These are phyloP conservation scores for Kwoniella shandongensis DNA, from an alignment of 768 basidiomycete species.

Conservation along the genomic window DNA sequence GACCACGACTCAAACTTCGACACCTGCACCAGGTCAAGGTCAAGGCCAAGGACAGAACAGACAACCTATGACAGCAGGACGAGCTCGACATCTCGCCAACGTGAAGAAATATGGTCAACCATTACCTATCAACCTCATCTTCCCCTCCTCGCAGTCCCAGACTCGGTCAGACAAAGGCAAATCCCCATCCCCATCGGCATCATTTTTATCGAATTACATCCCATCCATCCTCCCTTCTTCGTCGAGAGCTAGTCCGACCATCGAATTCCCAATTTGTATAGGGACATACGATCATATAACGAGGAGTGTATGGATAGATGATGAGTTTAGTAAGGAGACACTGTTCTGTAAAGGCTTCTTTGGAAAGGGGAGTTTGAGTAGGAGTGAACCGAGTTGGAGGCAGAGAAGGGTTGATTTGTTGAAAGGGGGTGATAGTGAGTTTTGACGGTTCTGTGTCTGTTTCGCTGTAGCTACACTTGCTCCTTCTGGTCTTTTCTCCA, in stretches of 20 bases:
- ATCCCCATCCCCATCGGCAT: slow-evolving; percentile 12
- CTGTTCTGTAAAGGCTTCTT: slow-evolving; percentile 94
- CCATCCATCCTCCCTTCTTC: slow-evolving; percentile 58
- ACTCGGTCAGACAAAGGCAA: background rate
- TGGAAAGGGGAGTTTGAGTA: slow-evolving; percentile 89
- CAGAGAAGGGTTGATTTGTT: slow-evolving; percentile 71
- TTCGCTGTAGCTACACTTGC: background rate
- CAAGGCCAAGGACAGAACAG: background rate
- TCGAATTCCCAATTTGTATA: slow-evolving; percentile 63
- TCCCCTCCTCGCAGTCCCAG: slow-evolving; percentile 10
- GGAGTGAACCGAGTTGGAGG: slow-evolving; percentile 94
- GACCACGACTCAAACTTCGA: no score
- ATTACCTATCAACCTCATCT: slow-evolving; percentile 42
- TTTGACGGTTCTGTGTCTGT: slow-evolving; percentile 36
- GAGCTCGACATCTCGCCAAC: slow-evolving; percentile 29
- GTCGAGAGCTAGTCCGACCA: slow-evolving; percentile 55
- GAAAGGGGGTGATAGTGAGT: slow-evolving; percentile 62
- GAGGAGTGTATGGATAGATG: slow-evolving; percentile 82
- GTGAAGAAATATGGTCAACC: slow-evolving; percentile 47
- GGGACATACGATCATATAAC: slow-evolving; percentile 76
- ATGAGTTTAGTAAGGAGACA: slow-evolving; percentile 63
- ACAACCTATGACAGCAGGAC: slow-evolving; percentile 8
- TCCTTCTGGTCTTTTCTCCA: background rate
- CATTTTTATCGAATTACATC: slow-evolving; percentile 55
- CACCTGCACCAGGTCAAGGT: no score